Evolutionary conservation across 2,329 filamentous ascomycete species (phyloP).

Genomic region (Neonectria punicea): DNA sequence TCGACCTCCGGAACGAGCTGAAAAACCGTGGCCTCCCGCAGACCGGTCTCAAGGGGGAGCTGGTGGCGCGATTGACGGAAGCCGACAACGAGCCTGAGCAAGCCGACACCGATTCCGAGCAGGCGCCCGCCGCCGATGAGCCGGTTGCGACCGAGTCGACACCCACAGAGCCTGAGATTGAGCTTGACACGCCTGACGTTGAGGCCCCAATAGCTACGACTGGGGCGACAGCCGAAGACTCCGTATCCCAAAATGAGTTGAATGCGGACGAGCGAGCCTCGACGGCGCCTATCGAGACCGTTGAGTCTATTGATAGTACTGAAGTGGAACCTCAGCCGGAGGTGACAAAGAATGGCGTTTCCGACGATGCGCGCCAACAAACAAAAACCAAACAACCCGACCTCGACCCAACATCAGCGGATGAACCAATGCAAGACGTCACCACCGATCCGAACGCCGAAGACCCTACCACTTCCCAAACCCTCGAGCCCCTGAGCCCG

Average conservation of each 20-base stretch:
- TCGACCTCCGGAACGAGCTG: slow-evolving; percentile 79
- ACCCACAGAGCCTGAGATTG: slow-evolving; percentile 25
- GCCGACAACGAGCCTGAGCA: slow-evolving; percentile 28
- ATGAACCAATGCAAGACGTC: slow-evolving; percentile 14
- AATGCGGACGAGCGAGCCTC: slow-evolving; percentile 1
- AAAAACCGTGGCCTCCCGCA: slow-evolving; percentile 76
- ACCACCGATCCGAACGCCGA: slow-evolving; percentile 17
- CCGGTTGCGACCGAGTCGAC: slow-evolving; percentile 17
- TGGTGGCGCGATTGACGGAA: slow-evolving; percentile 70
- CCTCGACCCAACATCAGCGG: slow-evolving; percentile 14
- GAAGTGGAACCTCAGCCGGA: slow-evolving; percentile 18
- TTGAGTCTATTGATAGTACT: neutral
- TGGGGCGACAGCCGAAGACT: slow-evolving; percentile 16
- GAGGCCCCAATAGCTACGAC: neutral
- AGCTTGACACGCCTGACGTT: slow-evolving; percentile 17
- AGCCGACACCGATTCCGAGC: slow-evolving; percentile 21
- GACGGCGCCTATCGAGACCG: slow-evolving; percentile 2
- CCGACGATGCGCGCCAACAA: slow-evolving; percentile 12
- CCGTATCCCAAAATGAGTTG: neutral
- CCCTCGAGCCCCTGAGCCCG: slow-evolving; percentile 20
- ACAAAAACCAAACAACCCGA: slow-evolving; percentile 17
- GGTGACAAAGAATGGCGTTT: slow-evolving; percentile 19
- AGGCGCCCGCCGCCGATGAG: slow-evolving; percentile 27
- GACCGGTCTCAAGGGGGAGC: slow-evolving; percentile 76
- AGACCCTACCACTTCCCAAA: slow-evolving; percentile 23